Evolutionary conservation across 2,329 filamentous ascomycete genomes (phyloP), one percentile per base, ranked within the genome.

Genomic region (Cryphonectria japonica): DNA sequence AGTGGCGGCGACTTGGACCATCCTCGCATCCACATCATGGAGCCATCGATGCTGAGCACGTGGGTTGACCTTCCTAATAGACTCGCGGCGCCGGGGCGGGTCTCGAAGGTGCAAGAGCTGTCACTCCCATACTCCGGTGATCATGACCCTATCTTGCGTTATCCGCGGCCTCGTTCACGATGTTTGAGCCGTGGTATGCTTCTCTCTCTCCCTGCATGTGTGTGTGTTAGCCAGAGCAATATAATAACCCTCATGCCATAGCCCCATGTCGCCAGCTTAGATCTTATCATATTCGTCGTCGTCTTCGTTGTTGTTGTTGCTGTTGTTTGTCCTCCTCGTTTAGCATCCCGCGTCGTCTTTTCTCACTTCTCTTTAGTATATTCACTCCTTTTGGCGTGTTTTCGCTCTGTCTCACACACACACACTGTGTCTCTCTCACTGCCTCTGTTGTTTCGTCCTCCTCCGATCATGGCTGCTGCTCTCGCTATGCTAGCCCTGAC

Each of bases 21-120:
- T 66, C 5, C n/a, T 59, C 22, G 65, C 65, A 43, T 59, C 52
- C 54, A 59, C 65, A 22, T 32, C 11, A 43, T 43, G 39, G 65
- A 32, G 32, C 65, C 65, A 60, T n/a, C 50, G 2, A 26, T 3
- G 32, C n/a, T 59, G n/a, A 59, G 52, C 65, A 67, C 65, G 52
- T 67, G 52, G 52, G 7, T 16, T 59, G n/a, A 67, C 65, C 65
- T 67, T 43, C 65, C 65, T 67, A 67, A 67, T 43, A 41, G 26
- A 43, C 32, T 59, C 22, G 29, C n/a, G 50, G 26, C 65, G 19
- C 64, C 46, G 52, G 22, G 46, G 46, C 13, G 59, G 59, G 37
- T 39, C 32, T 37, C 32, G 59, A 61, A 29, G 37, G 11, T 46
- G 54, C 50, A 32, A 26, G 37, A 43, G 7, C 29, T 37, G n/a